phyloP scores from a whole-genome alignment of 345 rosid genomes.

The Kernera saxatilis region DNA sequence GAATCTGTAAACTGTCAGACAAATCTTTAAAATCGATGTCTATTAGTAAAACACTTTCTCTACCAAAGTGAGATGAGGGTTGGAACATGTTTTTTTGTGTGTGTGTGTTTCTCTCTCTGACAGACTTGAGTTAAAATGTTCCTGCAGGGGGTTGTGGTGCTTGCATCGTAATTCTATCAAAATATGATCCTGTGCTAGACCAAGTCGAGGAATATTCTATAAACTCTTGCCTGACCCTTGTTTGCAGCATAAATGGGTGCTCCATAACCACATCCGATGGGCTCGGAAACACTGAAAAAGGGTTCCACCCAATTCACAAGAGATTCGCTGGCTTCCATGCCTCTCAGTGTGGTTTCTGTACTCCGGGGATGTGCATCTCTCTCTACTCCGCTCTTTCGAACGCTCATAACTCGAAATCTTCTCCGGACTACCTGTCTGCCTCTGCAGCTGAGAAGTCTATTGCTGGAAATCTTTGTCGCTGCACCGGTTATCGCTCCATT shows the following conservation, averaged over 20 bases:
- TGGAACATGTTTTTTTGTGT: not conserved
- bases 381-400: constrained; percentile 69
- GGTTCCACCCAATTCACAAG: constrained; percentile 80
- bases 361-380: constrained; percentile 92
- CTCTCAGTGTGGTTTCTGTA: constrained; percentile 92
- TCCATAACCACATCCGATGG: constrained; percentile 82
- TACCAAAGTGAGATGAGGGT: not conserved
- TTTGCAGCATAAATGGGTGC: constrained; percentile 70
- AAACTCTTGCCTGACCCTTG: constrained; percentile 83
- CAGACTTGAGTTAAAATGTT: not conserved
- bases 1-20: not conserved
- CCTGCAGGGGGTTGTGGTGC: constrained; percentile 93
- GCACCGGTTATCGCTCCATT: constrained; percentile 91
- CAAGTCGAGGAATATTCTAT: constrained; percentile 53
- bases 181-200: constrained; percentile 47
- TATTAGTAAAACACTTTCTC: not conserved
- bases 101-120: not conserved
- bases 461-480: constrained; percentile 80
- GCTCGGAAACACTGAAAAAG: constrained; percentile 67
- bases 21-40: not conserved
- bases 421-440: constrained; percentile 40
- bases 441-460: constrained; percentile 73
- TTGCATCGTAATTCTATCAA: constrained; percentile 68
- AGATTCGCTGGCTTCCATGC: constrained; percentile 80
- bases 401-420: constrained; percentile 40